Base-by-base conservation (phyloP, 106 monocot species). In the Narthecium ossifragum region DNA sequence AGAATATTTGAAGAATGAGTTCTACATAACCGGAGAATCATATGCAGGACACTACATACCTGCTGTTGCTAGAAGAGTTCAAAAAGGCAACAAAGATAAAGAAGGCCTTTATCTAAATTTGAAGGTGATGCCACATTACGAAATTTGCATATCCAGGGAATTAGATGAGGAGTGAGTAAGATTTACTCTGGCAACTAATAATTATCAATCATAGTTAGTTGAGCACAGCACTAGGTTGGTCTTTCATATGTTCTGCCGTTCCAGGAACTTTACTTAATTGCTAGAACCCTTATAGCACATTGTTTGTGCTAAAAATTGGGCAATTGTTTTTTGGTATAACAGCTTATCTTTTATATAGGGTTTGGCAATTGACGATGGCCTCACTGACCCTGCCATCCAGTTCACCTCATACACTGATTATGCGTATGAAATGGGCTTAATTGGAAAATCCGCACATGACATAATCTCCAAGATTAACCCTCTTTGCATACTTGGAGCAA, bases 401-500 rank as follows among this genome's bases (percentile, higher is more conserved):
- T 80, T 75, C 39, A 54, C 57, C n/a, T 74, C 80, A 60, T 80
- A 80, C 66, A 57, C 74, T 65, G 74, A 80, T 52, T 80, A 69
- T 70, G 80, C 80, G 52, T 50, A 70, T 24, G 66, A 70, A 13
- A 70, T 62, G 80, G 80, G 74, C 53, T 26, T 80, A 26, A 75
- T 80, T 40, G 52, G 59, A 15, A 15, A 80, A 65, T 34, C 34
- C 32, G 65, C 61, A 8, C 33, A 70, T 5, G 36, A 65, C n/a
- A 55, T n/a, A 48, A 80, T 80, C 60, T 64, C 43, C 40, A 75
- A 66, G 57, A 66, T 75, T 57, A 61, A 65, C 24, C 80, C 80
- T 55, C 26, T 61, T 15, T 80, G 74, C 60, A 64, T 70, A 61
- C 21, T 65, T 59, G 65, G 53, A 51, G 39, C 65, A 50, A 66